Percentiles rank a stretch among this genome's conserved stretches.
These are phyloP conservation scores for Pseudogymnoascus sp. DNA, from an alignment of 2,329 filamentous ascomycete species.

Conservation along the genomic window DNA sequence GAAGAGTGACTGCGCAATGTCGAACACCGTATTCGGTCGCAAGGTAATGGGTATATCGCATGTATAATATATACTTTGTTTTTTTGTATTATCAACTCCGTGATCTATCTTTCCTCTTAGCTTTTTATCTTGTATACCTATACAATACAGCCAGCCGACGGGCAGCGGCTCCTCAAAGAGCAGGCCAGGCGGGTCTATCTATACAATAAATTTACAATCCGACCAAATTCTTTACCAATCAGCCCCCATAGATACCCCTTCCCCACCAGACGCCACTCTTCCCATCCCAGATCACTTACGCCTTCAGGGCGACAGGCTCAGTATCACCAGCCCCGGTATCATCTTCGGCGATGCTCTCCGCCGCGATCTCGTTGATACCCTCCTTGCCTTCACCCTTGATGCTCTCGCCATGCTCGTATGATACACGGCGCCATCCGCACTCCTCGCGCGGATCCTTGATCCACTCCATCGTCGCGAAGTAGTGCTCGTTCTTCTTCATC, in stretches of 20 bases:
- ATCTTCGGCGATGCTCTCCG: conserved; percentile 11
- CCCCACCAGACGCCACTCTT: background rate
- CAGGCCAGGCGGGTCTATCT: conserved; percentile 6
- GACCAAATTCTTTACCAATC: background rate
- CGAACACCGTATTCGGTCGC: background rate
- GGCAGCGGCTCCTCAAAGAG: background rate
- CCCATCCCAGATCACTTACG: background rate
- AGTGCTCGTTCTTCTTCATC: conserved; percentile 99
- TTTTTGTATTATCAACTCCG: background rate
- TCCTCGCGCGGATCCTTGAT: conserved; percentile 52
- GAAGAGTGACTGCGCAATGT: no score
- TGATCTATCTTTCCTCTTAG: conserved; percentile 6
- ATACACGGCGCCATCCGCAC: conserved; percentile 54
- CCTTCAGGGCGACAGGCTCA: background rate
- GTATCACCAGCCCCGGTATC: background rate
- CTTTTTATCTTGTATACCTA: conserved; percentile 1
- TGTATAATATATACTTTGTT: background rate
- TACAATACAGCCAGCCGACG: conserved; percentile 6
- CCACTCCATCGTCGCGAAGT: conserved; percentile 67
- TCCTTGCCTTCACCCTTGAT: conserved; percentile 43
- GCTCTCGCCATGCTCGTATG: conserved; percentile 48
- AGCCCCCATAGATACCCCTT: background rate
- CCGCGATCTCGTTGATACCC: conserved; percentile 23
- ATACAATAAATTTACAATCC: conserved; percentile 7
- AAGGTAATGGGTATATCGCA: background rate